phyloP scores from a whole-genome alignment of 371 early-diverging fungal species.

The Actinomortierella ambigua region DNA sequence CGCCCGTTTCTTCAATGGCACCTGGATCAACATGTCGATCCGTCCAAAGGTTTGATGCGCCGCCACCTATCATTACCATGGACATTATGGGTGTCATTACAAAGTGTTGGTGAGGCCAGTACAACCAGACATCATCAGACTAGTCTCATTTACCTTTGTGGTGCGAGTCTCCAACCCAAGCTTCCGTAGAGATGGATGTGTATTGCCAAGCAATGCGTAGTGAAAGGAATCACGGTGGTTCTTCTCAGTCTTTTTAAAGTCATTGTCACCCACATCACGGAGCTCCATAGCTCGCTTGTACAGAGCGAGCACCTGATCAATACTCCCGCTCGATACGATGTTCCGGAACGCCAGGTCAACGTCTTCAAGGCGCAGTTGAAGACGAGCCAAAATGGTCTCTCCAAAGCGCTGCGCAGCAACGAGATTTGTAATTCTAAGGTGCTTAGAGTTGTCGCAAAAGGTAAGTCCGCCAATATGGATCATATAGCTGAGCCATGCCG shows the following conservation, averaged over 20 bases:
- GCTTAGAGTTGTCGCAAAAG: conserved; percentile 16
- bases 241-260: conserved; percentile 21
- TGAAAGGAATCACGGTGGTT: conserved; percentile 22
- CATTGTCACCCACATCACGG: conserved; percentile 17
- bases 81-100: conserved; percentile 6
- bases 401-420: conserved; percentile 23
- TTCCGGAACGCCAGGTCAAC: conserved; percentile 17
- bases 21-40: conserved; percentile 13
- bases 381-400: conserved; percentile 14
- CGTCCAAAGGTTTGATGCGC: neutral
- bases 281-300: conserved; percentile 12
- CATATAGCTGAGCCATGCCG: conserved; percentile 27
- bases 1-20: conserved; percentile 10
- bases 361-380: conserved; percentile 12
- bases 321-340: conserved; percentile 16
- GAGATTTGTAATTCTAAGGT: conserved; percentile 20
- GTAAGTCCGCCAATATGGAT: conserved; percentile 24
- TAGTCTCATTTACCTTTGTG: conserved; percentile 11
- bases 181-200: conserved; percentile 14
- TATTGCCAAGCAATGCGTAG: conserved; percentile 14
- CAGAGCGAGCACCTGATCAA: conserved; percentile 11
- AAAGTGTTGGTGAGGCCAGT: conserved; percentile 6
- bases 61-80: conserved; percentile 13
- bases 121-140: conserved; percentile 1
- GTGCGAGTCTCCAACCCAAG: conserved; percentile 13